Evolutionary conservation across 495 filamentous ascomycete genomes (phyloP).

Genomic region (Hyaloscypha bicolor): DNA sequence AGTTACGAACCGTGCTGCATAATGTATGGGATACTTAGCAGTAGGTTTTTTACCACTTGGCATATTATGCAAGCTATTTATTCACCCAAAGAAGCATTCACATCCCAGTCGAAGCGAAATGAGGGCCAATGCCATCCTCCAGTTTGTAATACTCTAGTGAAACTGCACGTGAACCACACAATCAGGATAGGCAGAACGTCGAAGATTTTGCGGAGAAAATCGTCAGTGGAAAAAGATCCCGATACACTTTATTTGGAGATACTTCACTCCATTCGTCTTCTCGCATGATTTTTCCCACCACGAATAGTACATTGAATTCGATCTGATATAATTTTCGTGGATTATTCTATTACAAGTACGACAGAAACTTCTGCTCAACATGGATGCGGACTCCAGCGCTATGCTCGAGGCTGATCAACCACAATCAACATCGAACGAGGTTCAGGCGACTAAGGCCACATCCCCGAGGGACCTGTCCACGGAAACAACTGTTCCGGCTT

Average conservation of each 20-base stretch:
- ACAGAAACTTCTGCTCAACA: background rate
- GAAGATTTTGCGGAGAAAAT: no score
- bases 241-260: background rate
- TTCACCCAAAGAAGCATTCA: no score
- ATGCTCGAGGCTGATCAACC: background rate
- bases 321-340: background rate
- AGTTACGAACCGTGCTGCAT: no score
- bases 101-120: no score
- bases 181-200: no score
- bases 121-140: no score
- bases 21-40: no score
- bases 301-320: background rate
- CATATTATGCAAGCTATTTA: no score
- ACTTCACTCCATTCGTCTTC: background rate
- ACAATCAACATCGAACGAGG: constrained; percentile 2
- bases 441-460: constrained; percentile 2
- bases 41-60: no score
- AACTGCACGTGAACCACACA: no score
- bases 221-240: no score
- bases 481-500: constrained; percentile 15
- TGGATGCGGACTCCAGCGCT: constrained; percentile 6
- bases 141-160: no score
- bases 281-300: background rate
- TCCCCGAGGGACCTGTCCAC: background rate
- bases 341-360: background rate